Base-by-base conservation (phyloP, 345 rosid genomes). In the Gossypium ekmanianum region DNA sequence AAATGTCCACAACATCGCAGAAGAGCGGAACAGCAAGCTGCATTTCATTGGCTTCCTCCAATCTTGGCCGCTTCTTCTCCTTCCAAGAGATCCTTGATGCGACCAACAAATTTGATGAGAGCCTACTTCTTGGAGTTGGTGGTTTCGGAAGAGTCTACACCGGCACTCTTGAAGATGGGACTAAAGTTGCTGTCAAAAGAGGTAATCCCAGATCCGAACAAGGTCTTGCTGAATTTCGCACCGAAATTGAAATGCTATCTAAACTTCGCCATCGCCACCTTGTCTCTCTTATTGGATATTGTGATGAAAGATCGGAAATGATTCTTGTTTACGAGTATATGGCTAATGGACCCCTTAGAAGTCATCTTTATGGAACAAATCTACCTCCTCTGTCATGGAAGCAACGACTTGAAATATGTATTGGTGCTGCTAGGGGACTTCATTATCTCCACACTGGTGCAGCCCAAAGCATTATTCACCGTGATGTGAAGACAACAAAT, bases 391-490 rank as follows among this genome's bases (percentile, higher is more conserved):
- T 95, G 50, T 79, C 97, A 11, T 95, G 99, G 99, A 95, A 93
- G 87, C 99, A 89, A 80, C 87, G 99, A 2, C 94, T 95, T 12
- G 97, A 95, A 83, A 89, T 95, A 43, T 93, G 99, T 87, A 95
- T 95, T 16, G 99, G 99, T 2, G 93, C 99, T 44, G 99, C 98
- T 2, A 87, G 97, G 81, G 99, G 99, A 20, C 88, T 95, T 54
- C 98, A 95, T 79, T 93, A 95, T 83, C 98, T 95, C 79, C 99
- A 95, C 81, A 91, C 99, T 0, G 99, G 99, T n/a, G 97, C 99
- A 26, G 84, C 94, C 45, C 99, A 93, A 78, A 93, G 97, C 88
- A 90, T 96, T 71, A 96, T 96, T 75, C 99, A 96, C 81, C 91
- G 99, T 1, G 99, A 96, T 58, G 99, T 93, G 78, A 96, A 96